Conservation (phyloP, 768 basidiomycete species). For the Lactarius psammicola region DNA sequence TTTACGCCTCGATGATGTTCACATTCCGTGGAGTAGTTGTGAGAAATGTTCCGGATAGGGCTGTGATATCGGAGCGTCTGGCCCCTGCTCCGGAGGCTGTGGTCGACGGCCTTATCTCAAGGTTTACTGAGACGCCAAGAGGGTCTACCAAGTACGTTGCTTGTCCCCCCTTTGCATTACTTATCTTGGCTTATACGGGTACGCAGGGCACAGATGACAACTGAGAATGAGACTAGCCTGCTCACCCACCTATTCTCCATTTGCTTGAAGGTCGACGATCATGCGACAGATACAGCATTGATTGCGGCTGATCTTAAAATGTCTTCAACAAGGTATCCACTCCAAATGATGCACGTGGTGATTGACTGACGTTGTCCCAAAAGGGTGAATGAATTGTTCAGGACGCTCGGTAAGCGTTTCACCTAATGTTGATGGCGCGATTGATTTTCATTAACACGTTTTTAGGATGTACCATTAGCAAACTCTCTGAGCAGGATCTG, state of each 20-base stretch:
- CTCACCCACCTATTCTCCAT: conserved; percentile 79
- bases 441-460: not conserved
- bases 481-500: conserved; percentile 59
- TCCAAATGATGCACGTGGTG: not conserved
- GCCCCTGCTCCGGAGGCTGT: conserved; percentile 58
- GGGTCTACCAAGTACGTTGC: conserved; percentile 59
- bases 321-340: conserved; percentile 53
- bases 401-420: conserved; percentile 53
- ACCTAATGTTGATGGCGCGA: not conserved
- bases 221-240: conserved; percentile 66
- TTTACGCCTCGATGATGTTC: conserved; percentile 84
- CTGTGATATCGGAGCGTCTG: conserved; percentile 56
- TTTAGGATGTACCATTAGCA: conserved; percentile 69
- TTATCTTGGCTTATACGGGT: not conserved
- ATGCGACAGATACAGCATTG: conserved; percentile 61
- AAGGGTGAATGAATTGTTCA: conserved; percentile 71
- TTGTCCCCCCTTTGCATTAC: not conserved
- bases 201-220: conserved; percentile 49
- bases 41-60: conserved; percentile 45
- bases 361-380: conserved; percentile 16
- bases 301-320: conserved; percentile 77
- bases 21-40: conserved; percentile 53
- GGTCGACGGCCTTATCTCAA: conserved; percentile 67
- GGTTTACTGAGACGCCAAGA: conserved; percentile 77
- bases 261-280: conserved; percentile 77